Evolutionary conservation across 225 moss, liverwort and hornwort species (phyloP).

Genomic region (Antitrichia curtipendula): DNA sequence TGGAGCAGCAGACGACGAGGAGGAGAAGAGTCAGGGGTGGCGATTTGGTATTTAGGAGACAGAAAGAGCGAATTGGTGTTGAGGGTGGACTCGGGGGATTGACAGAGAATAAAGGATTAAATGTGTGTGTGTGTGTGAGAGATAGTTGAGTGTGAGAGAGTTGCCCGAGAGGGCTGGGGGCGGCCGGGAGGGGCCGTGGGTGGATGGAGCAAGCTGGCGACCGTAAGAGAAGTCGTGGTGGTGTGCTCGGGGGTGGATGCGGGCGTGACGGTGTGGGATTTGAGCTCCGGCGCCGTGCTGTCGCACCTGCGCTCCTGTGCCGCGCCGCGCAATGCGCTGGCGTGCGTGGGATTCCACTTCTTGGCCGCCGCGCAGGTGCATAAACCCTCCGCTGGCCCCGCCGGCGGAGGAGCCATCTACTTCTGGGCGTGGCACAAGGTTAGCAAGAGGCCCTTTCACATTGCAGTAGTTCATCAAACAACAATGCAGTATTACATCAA

Average conservation of each 20-base stretch:
- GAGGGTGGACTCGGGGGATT: background rate
- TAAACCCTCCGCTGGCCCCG: conserved; percentile 53
- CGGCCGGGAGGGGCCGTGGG: conserved; percentile 44
- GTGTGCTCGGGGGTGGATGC: conserved; percentile 94
- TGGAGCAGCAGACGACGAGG: background rate
- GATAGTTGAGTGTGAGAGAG: background rate
- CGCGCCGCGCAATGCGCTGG: conserved; percentile 79
- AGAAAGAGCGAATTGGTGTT: background rate
- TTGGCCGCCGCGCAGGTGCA: conserved; percentile 84
- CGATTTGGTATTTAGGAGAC: background rate
- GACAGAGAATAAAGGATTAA: background rate
- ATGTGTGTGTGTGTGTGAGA: background rate
- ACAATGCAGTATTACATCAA: background rate
- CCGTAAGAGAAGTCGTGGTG: conserved; percentile 91
- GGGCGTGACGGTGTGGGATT: conserved; percentile 90
- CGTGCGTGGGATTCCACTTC: conserved; percentile 65
- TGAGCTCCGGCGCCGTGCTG: conserved; percentile 60
- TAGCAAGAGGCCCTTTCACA: background rate
- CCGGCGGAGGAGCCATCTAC: conserved; percentile 70
- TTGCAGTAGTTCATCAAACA: background rate
- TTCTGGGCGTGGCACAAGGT: conserved; percentile 99
- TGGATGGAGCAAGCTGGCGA: conserved; percentile 93
- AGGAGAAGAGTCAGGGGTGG: conserved; percentile 1
- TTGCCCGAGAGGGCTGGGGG: background rate
- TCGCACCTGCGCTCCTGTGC: conserved; percentile 84